A percentile compares a stretch with the other conserved stretches of the same genome.
Conservation (phyloP, 2,329 filamentous ascomycete genomes). For the Xylaria sp. region DNA sequence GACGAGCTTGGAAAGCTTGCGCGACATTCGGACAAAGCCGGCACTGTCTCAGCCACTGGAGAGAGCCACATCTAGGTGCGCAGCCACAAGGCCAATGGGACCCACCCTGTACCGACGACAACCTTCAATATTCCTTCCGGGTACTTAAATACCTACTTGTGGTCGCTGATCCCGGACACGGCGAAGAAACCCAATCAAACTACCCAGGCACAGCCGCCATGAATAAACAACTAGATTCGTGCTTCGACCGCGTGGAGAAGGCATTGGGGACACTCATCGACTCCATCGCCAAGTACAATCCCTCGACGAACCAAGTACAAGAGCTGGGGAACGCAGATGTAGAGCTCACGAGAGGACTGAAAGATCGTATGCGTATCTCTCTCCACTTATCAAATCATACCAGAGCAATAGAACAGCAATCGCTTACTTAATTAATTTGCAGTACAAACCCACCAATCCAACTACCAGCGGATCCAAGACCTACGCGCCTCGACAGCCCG, state of each 20-base stretch:
- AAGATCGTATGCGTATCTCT: constrained; percentile 61
- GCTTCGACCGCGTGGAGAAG: constrained; percentile 73
- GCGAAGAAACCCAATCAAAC: background rate
- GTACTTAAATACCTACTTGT: background rate
- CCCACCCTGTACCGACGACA: background rate
- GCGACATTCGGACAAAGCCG: constrained; percentile 47
- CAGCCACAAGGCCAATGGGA: background rate
- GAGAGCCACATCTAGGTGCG: background rate
- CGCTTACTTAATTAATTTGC: background rate
- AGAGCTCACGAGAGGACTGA: constrained; percentile 72
- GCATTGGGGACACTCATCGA: constrained; percentile 76
- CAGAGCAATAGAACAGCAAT: background rate
- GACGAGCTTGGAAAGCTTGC: constrained; percentile 41
- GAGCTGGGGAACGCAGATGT: constrained; percentile 77
- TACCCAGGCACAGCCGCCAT: constrained; percentile 52
- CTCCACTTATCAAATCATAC: no score
- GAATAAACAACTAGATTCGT: constrained; percentile 69
- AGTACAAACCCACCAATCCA: constrained; percentile 81
- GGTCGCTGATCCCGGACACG: background rate
- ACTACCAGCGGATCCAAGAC: constrained; percentile 73
- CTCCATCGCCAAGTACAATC: constrained; percentile 84
- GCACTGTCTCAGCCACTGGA: constrained; percentile 20
- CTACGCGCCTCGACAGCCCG: constrained; percentile 72
- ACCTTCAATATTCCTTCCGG: background rate
- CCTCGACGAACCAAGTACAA: constrained; percentile 71